phyloP scores from a whole-genome alignment of 2,329 filamentous ascomycete species.

The Cryphonectria naterciae region DNA sequence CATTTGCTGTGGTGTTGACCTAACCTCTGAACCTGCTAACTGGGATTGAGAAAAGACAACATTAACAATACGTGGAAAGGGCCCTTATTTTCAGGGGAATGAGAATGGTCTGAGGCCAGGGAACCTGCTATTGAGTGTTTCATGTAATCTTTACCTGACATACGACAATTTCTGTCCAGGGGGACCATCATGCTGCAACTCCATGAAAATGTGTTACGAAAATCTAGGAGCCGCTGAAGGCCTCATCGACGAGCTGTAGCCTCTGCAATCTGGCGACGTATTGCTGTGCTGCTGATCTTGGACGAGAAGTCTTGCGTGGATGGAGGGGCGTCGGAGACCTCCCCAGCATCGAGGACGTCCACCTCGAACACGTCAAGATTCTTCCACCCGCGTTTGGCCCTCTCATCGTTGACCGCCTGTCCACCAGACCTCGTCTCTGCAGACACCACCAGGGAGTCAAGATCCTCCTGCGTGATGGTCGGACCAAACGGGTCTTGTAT shows the following conservation, averaged over 20 bases:
- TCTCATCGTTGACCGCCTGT: conserved; percentile 81
- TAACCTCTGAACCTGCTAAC: background rate
- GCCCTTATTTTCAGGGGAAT: background rate
- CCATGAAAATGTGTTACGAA: too few species aligned
- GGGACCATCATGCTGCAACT: background rate
- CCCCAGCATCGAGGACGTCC: conserved; percentile 77
- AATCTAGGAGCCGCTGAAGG: too few species aligned
- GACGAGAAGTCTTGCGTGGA: conserved; percentile 68
- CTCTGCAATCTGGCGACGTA: conserved; percentile 58
- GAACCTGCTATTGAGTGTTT: background rate
- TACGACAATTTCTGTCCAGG: background rate
- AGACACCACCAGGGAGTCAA: conserved; percentile 84
- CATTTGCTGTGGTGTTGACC: background rate
- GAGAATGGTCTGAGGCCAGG: background rate
- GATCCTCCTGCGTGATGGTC: conserved; percentile 78
- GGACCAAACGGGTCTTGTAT: conserved; percentile 90
- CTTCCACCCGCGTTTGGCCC: conserved; percentile 75
- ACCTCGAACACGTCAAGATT: conserved; percentile 83
- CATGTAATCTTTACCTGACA: background rate
- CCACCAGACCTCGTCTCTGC: conserved; percentile 86
- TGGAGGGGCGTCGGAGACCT: conserved; percentile 49
- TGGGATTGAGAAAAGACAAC: background rate
- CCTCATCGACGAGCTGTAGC: conserved; percentile 28
- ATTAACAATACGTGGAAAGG: background rate
- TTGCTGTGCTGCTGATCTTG: conserved; percentile 92